Evolutionary conservation across 208 protist species (phyloP), one percentile per base, ranked within the genome.

Genomic region (Acanthamoeba triangularis): DNA sequence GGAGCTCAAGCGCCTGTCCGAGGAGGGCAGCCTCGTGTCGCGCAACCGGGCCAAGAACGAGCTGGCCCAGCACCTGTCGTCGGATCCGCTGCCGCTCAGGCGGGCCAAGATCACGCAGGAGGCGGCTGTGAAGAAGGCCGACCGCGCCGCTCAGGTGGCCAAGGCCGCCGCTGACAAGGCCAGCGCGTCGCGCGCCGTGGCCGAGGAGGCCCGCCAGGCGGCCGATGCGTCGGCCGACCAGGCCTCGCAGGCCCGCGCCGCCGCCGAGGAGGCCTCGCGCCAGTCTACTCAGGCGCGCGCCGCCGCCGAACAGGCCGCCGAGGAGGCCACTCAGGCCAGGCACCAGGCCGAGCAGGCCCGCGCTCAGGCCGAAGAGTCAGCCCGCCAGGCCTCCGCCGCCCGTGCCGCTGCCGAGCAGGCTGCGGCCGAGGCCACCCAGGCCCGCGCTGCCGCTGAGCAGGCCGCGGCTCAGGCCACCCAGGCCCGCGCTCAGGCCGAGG

Each of bases 111-210:
- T 56, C 35, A 88, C 59, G n/a, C 30, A 69, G 56, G 41, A 94
- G 41, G 94, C 94, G 16, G 87, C 93, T 25, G 67, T 95, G 56
- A 95, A 84, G 78, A 87, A 87, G 78, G 87, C 67, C 47, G 93
- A 95, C 37, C 54, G 92, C 30, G 93, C 49, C 20, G 92, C 65
- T 35, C 65, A 94, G 93, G 47, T 72, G 33, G 93, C 93, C 30
- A 76, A 95, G 76, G 93, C 95, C 8, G 67, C 63, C n/a, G 35
- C 63, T 18, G 87, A 72, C 87, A 93, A 87, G 78, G 78, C 59
- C 10, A 61, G 16, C 7, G 78, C 78, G 25, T 20, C 78, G 37
- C 14, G 78, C 20, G 28, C 28, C 7, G 44, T 37, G 37, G 78
- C 78, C 78, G 37, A 49, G 44, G 13, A 87, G 78, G 78, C 49